Base-by-base conservation (phyloP, 345 rosid species). In the Eutrema yunnanense region DNA sequence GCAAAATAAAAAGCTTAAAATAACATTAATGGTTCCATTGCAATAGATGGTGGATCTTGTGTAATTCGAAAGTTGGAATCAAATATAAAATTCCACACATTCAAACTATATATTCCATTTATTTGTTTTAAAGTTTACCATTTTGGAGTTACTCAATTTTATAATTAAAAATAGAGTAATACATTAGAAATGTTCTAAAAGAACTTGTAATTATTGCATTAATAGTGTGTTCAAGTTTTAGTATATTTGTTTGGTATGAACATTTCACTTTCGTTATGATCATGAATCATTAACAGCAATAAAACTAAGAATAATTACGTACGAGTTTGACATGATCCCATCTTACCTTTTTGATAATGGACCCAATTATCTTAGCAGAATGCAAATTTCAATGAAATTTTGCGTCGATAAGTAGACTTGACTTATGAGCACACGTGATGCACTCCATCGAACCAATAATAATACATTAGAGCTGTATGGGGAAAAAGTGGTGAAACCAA, bases 281-380 rank as follows among this genome's bases (percentile, higher is more conserved):
- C 16, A 40, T 30, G 47, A 66, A 22, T 50, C 61, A 66, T 49
- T 57, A 65, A 66, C 53, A 57, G 43, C 66, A 65, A 26, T 58
- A 26, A 49, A 66, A 66, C 47, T 16, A 49, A 49, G 42, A 29
- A 34, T 67, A 67, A 14, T 63, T 34, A 73, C 62, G 56, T 67
- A 67, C 63, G 50, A 61, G 79, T 75, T 75, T 68, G 79, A 73
- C 53, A 67, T 52, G 73, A 53, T 75, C 44, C 79, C 78, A 75
- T 67, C 56, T 51, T 51, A 61, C 73, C 73, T 51, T 60, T 67
- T 58, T 58, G 61, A 32, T 59, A 50, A 66, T 74, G 67, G 73
- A 58, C 72, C 72, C 67, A 58, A 50, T 58, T 49, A 29, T 66
- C 47, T 55, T 55, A 66, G 66, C 19, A 41, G 32, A 65, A 37